Evolutionary conservation across 2,329 filamentous ascomycete genomes (phyloP).

Genomic region (Uncinocarpus reesii): DNA sequence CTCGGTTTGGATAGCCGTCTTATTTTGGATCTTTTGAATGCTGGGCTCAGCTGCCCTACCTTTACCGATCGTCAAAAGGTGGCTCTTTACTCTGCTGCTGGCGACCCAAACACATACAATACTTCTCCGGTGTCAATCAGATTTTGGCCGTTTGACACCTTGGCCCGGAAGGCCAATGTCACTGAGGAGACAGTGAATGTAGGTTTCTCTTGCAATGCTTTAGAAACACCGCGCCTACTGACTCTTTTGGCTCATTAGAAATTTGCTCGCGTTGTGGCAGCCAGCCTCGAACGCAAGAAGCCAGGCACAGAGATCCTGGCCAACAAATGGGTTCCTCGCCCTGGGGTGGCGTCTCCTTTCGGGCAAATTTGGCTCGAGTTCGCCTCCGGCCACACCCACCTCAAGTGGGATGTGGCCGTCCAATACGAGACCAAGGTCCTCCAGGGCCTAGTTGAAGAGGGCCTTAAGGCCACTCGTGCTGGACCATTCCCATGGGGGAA

Average conservation of each 20-base stretch:
- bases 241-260: constrained; percentile 10
- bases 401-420: constrained; percentile 16
- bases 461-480: constrained; percentile 10
- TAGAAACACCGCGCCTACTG: too few species aligned
- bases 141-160: constrained; percentile 35
- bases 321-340: constrained; percentile 15
- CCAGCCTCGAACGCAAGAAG: constrained; percentile 9
- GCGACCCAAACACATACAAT: constrained; percentile 18
- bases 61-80: constrained; percentile 39
- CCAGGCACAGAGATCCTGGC: constrained; percentile 8
- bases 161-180: constrained; percentile 23
- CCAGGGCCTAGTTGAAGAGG: constrained; percentile 13
- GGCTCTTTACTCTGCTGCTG: constrained; percentile 24
- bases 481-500: not conserved
- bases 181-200: constrained; percentile 23
- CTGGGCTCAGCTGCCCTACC: constrained; percentile 34
- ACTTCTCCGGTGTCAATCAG: constrained; percentile 21
- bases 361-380: constrained; percentile 18
- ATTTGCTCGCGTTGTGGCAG: constrained; percentile 16
- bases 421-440: constrained; percentile 15
- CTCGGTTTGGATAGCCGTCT: constrained; percentile 34
- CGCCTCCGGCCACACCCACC: constrained; percentile 10
- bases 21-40: constrained; percentile 31
- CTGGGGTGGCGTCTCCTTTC: constrained; percentile 16
- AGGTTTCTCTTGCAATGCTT: too few species aligned